phyloP scores from a whole-genome alignment of 768 basidiomycete genomes.

The Kwoniella shandongensis region DNA sequence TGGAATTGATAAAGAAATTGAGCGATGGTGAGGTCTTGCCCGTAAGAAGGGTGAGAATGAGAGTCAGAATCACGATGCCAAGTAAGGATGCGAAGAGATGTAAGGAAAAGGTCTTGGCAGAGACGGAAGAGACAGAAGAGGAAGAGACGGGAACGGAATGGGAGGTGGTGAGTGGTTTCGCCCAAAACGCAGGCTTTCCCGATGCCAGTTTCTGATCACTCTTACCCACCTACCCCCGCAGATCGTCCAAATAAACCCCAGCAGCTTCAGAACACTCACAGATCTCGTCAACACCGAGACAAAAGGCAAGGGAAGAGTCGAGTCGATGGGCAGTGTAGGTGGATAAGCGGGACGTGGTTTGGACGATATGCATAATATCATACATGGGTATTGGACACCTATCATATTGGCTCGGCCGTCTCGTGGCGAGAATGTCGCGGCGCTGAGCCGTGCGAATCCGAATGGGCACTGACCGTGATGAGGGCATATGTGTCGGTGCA shows the following conservation, averaged over 20 bases:
- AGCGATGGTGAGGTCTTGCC: conserved; percentile 59
- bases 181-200: too few relatives aligned
- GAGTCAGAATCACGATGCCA: conserved; percentile 78
- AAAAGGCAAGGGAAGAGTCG: conserved; percentile 81
- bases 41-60: conserved; percentile 91
- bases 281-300: conserved; percentile 88
- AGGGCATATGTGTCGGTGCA: too few relatives aligned
- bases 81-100: conserved; percentile 66
- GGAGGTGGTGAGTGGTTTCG: conserved; percentile 69
- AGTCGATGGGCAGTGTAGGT: conserved; percentile 57
- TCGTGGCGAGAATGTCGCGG: too few relatives aligned
- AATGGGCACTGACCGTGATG: too few relatives aligned
- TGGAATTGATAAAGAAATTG: conserved; percentile 42
- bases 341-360: background rate
- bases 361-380: too few relatives aligned
- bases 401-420: too few relatives aligned
- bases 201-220: background rate
- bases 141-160: conserved; percentile 75
- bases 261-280: conserved; percentile 82
- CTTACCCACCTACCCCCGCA: conserved; percentile 50
- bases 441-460: too few relatives aligned
- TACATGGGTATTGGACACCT: too few relatives aligned
- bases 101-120: conserved; percentile 68
- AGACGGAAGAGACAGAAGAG: conserved; percentile 79
- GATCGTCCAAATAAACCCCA: conserved; percentile 90